Evolutionary conservation across 2,329 filamentous ascomycete species (phyloP).

Genomic region (Penicillium decumbens): DNA sequence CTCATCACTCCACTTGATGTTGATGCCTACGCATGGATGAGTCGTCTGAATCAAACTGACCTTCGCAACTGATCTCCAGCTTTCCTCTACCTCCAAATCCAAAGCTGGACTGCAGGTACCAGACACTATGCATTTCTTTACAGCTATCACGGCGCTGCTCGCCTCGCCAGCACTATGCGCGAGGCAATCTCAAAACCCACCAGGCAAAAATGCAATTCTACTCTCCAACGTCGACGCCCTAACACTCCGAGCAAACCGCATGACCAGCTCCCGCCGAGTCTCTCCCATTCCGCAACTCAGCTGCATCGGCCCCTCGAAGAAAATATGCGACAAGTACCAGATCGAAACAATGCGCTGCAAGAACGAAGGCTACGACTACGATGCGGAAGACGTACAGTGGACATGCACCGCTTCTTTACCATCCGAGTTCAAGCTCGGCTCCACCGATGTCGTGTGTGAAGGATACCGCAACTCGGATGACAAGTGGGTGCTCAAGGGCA

Average conservation of each 20-base stretch:
- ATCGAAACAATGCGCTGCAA: slow-evolving; percentile 83
- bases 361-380: slow-evolving; percentile 78
- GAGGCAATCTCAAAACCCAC: slow-evolving; percentile 29
- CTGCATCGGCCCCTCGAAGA: slow-evolving; percentile 63
- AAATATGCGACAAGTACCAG: slow-evolving; percentile 64
- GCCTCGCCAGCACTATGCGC: slow-evolving; percentile 17
- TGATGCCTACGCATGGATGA: neutral
- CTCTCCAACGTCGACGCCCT: slow-evolving; percentile 68
- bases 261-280: slow-evolving; percentile 72
- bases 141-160: slow-evolving; percentile 19
- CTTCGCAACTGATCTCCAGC: neutral
- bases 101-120: neutral
- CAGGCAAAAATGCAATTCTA: slow-evolving; percentile 50
- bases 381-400: slow-evolving; percentile 80
- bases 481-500: slow-evolving; percentile 81
- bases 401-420: slow-evolving; percentile 68
- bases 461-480: slow-evolving; percentile 75
- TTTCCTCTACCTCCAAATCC: neutral
- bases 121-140: slow-evolving; percentile 21
- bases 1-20: neutral
- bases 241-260: slow-evolving; percentile 64
- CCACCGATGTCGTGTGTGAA: slow-evolving; percentile 88
- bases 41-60: neutral
- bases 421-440: slow-evolving; percentile 66
- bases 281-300: slow-evolving; percentile 70